Evolutionary conservation across 495 filamentous ascomycete genomes (phyloP), one percentile per base, ranked within the genome.

Genomic region (Podospora appendiculata): DNA sequence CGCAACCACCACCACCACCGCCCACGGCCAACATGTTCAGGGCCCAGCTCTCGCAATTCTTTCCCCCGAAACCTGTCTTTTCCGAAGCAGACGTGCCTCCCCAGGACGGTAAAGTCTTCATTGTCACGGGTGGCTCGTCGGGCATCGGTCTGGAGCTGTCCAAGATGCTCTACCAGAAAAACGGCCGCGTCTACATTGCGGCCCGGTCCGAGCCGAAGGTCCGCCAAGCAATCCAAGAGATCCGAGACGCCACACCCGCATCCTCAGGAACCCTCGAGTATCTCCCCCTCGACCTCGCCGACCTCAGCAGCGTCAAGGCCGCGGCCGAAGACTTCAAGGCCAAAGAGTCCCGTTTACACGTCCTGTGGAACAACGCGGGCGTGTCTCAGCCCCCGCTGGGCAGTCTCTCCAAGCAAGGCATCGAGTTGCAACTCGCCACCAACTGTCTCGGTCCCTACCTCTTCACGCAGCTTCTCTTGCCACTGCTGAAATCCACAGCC

Each of bases 71-170:
- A 17, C 58, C 62, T 11, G 13, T 40, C 8, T 65, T 67, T 34
- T 58, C 58, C 16, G 59, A 62, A 19, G 55, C 54, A 8, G 60
- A 68, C 47, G 42, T 63, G 1, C 41, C 32, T 8, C 6, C 51
- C 1, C 60, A 55, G 14, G 47, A 60, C 7, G 60, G 54, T 33
- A 59, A 69, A 48, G 69, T 74, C n/a, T 73, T 73, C 47, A 53
- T 78, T 33, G 59, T 77, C 6, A 78, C 73, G 0, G 75, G 75
- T 32, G 72, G 62, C 32, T 48, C 59, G 11, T 65, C 66, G 2
- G 75, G 75, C 8, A 66, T 79, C 38, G 76, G 74, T 12, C 54
- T 63, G 13, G 69, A 71, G 44, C 62, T 79, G 13, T 61, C 59
- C 47, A 63, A 58, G 25, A 68, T 73, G 0, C 66, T 79, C 13